Conservation (phyloP, 345 rosid genomes). For the Hypericum androsaemum region DNA sequence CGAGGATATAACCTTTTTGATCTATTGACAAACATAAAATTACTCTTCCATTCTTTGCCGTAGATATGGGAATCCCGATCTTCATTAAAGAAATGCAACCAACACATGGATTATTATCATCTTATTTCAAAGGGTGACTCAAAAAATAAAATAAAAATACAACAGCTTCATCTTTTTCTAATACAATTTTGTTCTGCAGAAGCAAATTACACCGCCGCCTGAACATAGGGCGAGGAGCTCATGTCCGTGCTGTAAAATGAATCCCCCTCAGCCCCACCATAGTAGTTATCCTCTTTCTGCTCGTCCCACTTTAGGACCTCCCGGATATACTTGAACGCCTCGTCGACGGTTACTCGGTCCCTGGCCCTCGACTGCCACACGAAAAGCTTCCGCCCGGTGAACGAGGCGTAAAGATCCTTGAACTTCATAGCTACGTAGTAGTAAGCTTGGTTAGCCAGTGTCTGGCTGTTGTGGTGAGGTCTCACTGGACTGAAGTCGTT, state of each 20-base stretch:
- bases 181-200: too few species aligned
- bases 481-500: constrained; percentile 67
- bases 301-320: constrained; percentile 98
- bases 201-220: too few species aligned
- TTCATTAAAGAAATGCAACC: too few species aligned
- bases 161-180: too few species aligned
- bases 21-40: too few species aligned
- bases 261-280: constrained; percentile 56
- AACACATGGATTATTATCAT: too few species aligned
- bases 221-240: constrained; percentile 69
- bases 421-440: constrained; percentile 90
- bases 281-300: constrained; percentile 74
- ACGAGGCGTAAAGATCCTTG: constrained; percentile 71
- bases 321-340: constrained; percentile 80
- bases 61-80: too few species aligned
- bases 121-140: too few species aligned
- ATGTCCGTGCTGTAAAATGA: constrained; percentile 86
- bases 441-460: constrained; percentile 87
- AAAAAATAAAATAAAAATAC: too few species aligned
- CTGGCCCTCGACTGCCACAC: constrained; percentile 87
- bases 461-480: constrained; percentile 51
- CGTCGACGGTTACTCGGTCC: constrained; percentile 61
- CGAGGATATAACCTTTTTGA: too few species aligned
- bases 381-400: constrained; percentile 72
- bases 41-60: too few species aligned